These are phyloP conservation scores for Xylaria sp. DNA, from an alignment of 2,329 filamentous ascomycete species.

Conservation along the genomic window DNA sequence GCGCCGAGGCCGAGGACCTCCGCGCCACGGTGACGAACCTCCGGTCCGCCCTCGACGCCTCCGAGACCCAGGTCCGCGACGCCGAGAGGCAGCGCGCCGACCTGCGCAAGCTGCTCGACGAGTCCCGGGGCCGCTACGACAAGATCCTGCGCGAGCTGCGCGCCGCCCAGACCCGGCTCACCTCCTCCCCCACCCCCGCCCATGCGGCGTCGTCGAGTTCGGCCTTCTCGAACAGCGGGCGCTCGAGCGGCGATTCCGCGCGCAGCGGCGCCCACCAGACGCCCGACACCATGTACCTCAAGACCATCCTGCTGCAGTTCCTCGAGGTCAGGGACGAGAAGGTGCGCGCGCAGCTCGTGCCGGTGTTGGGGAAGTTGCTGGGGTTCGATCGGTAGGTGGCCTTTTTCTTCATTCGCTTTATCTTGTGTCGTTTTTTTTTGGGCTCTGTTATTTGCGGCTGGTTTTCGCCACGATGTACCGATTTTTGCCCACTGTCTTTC, in stretches of 20 bases:
- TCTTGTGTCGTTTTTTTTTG: not conserved
- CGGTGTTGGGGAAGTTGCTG: conserved; percentile 74
- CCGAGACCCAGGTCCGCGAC: conserved; percentile 81
- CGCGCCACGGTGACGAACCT: conserved; percentile 77
- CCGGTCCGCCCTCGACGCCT: conserved; percentile 80
- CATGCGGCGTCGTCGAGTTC: too few relatives aligned
- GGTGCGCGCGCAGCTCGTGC: conserved; percentile 74
- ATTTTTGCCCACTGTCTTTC: not conserved
- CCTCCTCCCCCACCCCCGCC: too few relatives aligned
- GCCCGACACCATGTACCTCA: conserved; percentile 67
- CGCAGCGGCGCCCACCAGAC: conserved; percentile 44
- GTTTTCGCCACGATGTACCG: too few relatives aligned
- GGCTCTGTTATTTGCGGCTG: not conserved
- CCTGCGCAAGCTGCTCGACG: conserved; percentile 74
- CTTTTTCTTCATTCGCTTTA: not conserved
- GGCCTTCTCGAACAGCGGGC: conserved; percentile 40
- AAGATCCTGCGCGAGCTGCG: conserved; percentile 73
- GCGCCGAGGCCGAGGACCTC: conserved; percentile 75
- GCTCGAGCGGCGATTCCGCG: conserved; percentile 51
- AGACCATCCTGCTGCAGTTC: conserved; percentile 81
- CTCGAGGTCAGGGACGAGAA: conserved; percentile 79
- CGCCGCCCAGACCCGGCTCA: conserved; percentile 51
- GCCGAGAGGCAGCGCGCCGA: conserved; percentile 81
- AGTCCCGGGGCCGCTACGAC: conserved; percentile 75
- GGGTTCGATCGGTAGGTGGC: conserved; percentile 72